phyloP scores from a whole-genome alignment of 352 stramenopile genomes.

The Pythium pyrilobum region DNA sequence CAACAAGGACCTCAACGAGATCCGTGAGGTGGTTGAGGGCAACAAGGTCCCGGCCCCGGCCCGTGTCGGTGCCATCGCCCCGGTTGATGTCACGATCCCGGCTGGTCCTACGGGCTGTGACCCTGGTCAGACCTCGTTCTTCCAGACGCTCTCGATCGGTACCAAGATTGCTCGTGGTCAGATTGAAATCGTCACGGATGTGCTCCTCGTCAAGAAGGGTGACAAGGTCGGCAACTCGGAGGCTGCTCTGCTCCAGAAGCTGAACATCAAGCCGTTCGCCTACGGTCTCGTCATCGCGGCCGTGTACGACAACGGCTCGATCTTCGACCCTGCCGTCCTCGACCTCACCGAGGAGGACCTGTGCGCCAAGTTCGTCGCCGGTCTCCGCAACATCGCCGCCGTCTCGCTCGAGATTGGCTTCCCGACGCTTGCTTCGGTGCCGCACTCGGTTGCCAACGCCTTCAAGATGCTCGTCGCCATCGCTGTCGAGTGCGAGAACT shows the following conservation, averaged over 20 bases:
- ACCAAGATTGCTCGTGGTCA: conserved; percentile 99
- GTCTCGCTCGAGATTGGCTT: conserved; percentile 95
- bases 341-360: conserved; percentile 98
- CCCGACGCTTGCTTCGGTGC: conserved; percentile 96
- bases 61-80: conserved; percentile 94
- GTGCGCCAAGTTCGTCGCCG: conserved; percentile 93
- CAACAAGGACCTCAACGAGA: conserved; percentile 94
- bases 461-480: conserved; percentile 98
- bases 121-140: conserved; percentile 99
- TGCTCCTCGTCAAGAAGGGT: conserved; percentile 93
- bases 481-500: conserved; percentile 93
- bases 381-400: conserved; percentile 92
- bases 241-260: conserved; percentile 97
- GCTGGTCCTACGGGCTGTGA: conserved; percentile 98
- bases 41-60: conserved; percentile 95
- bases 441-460: conserved; percentile 98
- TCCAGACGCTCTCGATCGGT: conserved; percentile 98
- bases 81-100: conserved; percentile 95
- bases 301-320: conserved; percentile 98
- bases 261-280: conserved; percentile 99
- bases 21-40: conserved; percentile 84
- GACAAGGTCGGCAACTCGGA: conserved; percentile 99
- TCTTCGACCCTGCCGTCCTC: conserved; percentile 98
- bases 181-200: conserved; percentile 99
- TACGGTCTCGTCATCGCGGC: conserved; percentile 96